These are phyloP conservation scores for Aspergillus amoenus DNA, from an alignment of 2,329 filamentous ascomycete species.

Conservation along the genomic window DNA sequence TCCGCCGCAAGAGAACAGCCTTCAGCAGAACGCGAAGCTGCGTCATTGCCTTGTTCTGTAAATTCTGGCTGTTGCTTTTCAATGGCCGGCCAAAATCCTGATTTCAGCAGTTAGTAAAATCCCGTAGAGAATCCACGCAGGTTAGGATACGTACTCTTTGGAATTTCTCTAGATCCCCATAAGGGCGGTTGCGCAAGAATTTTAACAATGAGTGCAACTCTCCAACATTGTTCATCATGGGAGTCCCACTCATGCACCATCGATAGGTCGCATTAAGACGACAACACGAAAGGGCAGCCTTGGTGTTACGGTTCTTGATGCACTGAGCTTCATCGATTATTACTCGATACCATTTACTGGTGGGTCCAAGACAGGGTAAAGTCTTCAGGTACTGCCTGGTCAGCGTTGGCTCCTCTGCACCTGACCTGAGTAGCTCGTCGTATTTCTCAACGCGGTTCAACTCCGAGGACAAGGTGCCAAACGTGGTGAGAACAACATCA, in stretches of 20 bases:
- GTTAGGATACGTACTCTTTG: conserved; percentile 44
- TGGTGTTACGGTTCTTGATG: conserved; percentile 72
- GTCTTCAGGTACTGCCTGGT: conserved; percentile 26
- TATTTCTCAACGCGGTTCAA: conserved; percentile 60
- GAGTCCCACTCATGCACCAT: conserved; percentile 77
- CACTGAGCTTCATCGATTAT: conserved; percentile 78
- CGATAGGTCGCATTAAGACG: conserved; percentile 61
- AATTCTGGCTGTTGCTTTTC: conserved; percentile 39
- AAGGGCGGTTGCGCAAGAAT: conserved; percentile 76
- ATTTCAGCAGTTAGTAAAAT: background rate
- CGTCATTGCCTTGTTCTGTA: conserved; percentile 57
- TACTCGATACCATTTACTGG: conserved; percentile 65
- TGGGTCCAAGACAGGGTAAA: conserved; percentile 60
- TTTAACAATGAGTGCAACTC: conserved; percentile 76
- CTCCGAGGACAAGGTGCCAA: conserved; percentile 68
- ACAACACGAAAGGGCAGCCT: conserved; percentile 60
- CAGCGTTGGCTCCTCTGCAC: conserved; percentile 32
- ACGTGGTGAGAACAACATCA: conserved; percentile 79
- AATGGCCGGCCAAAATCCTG: conserved; percentile 55
- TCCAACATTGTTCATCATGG: conserved; percentile 81
- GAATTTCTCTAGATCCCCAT: conserved; percentile 65
- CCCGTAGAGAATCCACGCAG: background rate
- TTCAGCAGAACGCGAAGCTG: conserved; percentile 74
- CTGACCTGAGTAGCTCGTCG: conserved; percentile 50
- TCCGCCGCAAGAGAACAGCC: conserved; percentile 77